phyloP scores from a whole-genome alignment of 2,329 filamentous ascomycete species.

The Orbilia blumenaviensis region DNA sequence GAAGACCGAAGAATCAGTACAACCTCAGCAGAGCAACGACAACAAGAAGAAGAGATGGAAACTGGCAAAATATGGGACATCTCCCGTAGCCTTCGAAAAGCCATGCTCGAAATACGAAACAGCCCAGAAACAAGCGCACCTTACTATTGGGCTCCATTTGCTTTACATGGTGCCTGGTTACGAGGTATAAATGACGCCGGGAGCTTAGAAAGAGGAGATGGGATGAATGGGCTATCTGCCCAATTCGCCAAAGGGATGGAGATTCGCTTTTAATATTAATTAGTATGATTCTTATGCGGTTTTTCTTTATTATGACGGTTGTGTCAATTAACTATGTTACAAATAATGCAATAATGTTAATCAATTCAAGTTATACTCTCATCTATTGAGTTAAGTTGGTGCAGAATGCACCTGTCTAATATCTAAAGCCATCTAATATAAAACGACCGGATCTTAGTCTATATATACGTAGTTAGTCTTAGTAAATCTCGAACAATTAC shows the following conservation, averaged over 20 bases:
- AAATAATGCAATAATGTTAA: too few species aligned
- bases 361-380: too few species aligned
- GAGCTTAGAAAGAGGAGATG: slow-evolving; percentile 4
- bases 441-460: too few species aligned
- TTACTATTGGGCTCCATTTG: slow-evolving; percentile 48
- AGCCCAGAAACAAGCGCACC: slow-evolving; percentile 33
- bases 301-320: too few species aligned
- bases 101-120: slow-evolving; percentile 21
- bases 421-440: too few species aligned
- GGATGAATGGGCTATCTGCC: slow-evolving; percentile 32
- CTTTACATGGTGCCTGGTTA: slow-evolving; percentile 36
- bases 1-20: slow-evolving; percentile 1
- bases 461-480: too few species aligned
- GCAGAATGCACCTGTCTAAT: too few species aligned
- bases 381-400: too few species aligned
- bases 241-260: slow-evolving; percentile 40
- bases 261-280: slow-evolving; percentile 19
- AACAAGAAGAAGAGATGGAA: background rate
- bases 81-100: slow-evolving; percentile 5
- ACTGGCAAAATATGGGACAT: slow-evolving; percentile 29
- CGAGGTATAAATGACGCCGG: slow-evolving; percentile 20
- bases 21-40: background rate
- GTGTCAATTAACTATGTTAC: too few species aligned
- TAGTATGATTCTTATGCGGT: too few species aligned
- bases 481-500: too few species aligned